Conservation (phyloP, 1,284 basidiomycete genomes). For the Tilletia caries region DNA sequence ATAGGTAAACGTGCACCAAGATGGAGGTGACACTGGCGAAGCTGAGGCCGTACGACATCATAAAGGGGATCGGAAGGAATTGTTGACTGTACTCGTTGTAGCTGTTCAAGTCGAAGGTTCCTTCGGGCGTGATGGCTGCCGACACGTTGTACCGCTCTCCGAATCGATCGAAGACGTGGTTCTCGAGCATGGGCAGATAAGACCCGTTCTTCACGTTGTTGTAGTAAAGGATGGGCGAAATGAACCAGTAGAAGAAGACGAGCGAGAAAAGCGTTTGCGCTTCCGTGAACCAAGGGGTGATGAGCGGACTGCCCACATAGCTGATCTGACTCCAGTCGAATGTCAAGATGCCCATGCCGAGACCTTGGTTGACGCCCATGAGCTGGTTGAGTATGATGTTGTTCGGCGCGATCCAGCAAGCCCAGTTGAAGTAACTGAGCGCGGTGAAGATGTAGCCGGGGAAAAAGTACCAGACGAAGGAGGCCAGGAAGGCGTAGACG, state of each 20-base stretch:
- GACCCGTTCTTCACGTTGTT: conserved; percentile 40
- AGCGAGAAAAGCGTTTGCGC: conserved; percentile 36
- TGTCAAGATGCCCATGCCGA: conserved; percentile 39
- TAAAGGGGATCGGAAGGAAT: conserved; percentile 62
- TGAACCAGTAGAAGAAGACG: conserved; percentile 39
- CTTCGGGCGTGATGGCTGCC: conserved; percentile 25
- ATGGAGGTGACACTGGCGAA: conserved; percentile 64
- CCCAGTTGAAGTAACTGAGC: conserved; percentile 42
- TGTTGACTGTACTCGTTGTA: conserved; percentile 46
- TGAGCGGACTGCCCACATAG: conserved; percentile 33
- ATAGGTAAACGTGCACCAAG: conserved; percentile 62
- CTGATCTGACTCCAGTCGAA: conserved; percentile 45
- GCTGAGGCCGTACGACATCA: conserved; percentile 56
- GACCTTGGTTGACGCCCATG: conserved; percentile 35
- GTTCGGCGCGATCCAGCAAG: conserved; percentile 42
- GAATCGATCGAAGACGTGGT: conserved; percentile 40
- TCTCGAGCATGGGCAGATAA: conserved; percentile 37
- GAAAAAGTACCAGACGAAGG: conserved; percentile 43
- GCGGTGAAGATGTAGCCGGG: conserved; percentile 45
- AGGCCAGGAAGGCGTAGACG: conserved; percentile 27
- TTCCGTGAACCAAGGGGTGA: conserved; percentile 41
- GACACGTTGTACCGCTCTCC: conserved; percentile 32
- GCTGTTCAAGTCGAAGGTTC: conserved; percentile 26
- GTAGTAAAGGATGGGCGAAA: conserved; percentile 44
- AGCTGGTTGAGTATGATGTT: conserved; percentile 47